Percentiles rank a stretch among this genome's conserved stretches.
phyloP scores from a whole-genome alignment of 139 green algal genomes.

The Ettlia oleoabundans region DNA sequence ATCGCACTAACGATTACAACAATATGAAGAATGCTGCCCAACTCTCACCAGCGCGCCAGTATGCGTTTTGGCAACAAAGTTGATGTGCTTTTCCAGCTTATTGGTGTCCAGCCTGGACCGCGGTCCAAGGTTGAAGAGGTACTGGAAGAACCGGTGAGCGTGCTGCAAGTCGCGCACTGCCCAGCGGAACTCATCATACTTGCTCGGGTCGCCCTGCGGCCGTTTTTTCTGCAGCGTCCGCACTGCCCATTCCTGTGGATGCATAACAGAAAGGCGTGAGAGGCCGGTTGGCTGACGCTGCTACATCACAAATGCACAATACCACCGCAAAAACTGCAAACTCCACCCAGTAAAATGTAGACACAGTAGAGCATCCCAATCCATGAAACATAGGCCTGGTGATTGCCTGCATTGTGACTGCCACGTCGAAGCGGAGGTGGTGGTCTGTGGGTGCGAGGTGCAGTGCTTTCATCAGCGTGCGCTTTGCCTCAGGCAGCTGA shows the following conservation, averaged over 20 bases:
- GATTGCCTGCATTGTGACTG: slow-evolving; percentile 79
- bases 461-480: slow-evolving; percentile 69
- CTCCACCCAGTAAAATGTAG: too few relatives aligned
- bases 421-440: slow-evolving; percentile 80
- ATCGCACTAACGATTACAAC: background rate
- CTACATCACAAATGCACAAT: background rate
- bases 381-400: background rate
- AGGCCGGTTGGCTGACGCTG: background rate
- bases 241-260: slow-evolving; percentile 78
- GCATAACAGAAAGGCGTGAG: too few relatives aligned
- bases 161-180: slow-evolving; percentile 55
- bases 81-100: slow-evolving; percentile 67
- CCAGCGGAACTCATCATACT: slow-evolving; percentile 22
- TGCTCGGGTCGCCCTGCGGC: slow-evolving; percentile 47
- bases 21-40: background rate
- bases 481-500: slow-evolving; percentile 66
- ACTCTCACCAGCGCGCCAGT: slow-evolving; percentile 12
- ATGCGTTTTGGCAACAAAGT: slow-evolving; percentile 61
- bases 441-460: slow-evolving; percentile 79
- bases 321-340: background rate
- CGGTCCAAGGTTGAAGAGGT: slow-evolving; percentile 27
- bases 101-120: slow-evolving; percentile 51
- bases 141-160: slow-evolving; percentile 44
- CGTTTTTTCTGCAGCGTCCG: slow-evolving; percentile 67
- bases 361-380: background rate